These are phyloP conservation scores for Colletotrichum simmondsii DNA, from an alignment of 2,329 filamentous ascomycete species.

Conservation along the genomic window DNA sequence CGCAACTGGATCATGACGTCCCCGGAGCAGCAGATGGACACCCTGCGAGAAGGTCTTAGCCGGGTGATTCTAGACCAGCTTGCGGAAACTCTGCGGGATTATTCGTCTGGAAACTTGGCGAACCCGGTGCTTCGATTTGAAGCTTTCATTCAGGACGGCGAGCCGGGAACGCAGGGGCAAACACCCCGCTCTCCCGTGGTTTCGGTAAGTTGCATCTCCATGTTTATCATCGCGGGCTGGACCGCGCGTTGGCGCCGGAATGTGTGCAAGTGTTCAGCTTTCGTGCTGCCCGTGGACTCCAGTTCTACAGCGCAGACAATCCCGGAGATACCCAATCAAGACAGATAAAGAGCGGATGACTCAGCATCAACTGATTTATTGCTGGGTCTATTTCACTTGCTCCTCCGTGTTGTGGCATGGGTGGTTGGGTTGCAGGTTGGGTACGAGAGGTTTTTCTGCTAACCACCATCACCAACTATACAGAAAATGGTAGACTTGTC, in stretches of 20 bases:
- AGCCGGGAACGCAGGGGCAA: conserved; percentile 26
- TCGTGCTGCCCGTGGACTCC: background rate
- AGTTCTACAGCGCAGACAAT: background rate
- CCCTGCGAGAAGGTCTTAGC: conserved; percentile 30
- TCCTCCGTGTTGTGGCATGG: background rate
- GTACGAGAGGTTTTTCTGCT: conserved; percentile 4
- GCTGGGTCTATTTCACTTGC: background rate
- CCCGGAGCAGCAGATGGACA: conserved; percentile 33
- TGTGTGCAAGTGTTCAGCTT: background rate
- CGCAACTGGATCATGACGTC: conserved; percentile 28
- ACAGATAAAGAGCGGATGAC: background rate
- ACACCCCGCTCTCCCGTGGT: conserved; percentile 34
- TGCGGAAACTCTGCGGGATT: conserved; percentile 33
- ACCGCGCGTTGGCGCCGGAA: background rate
- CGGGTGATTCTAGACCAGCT: conserved; percentile 35
- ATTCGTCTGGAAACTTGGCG: conserved; percentile 31
- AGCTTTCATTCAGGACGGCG: conserved; percentile 35
- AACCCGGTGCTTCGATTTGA: conserved; percentile 35
- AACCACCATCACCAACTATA: conserved; percentile 12
- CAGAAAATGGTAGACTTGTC: conserved; percentile 37
- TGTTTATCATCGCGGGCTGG: background rate
- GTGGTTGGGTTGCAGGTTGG: background rate
- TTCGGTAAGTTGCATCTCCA: conserved; percentile 28
- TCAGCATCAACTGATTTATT: background rate
- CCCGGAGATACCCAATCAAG: background rate